Evolutionary conservation across 2,329 filamentous ascomycete species (phyloP).

Genomic region (Chaetoscypha palmicola): DNA sequence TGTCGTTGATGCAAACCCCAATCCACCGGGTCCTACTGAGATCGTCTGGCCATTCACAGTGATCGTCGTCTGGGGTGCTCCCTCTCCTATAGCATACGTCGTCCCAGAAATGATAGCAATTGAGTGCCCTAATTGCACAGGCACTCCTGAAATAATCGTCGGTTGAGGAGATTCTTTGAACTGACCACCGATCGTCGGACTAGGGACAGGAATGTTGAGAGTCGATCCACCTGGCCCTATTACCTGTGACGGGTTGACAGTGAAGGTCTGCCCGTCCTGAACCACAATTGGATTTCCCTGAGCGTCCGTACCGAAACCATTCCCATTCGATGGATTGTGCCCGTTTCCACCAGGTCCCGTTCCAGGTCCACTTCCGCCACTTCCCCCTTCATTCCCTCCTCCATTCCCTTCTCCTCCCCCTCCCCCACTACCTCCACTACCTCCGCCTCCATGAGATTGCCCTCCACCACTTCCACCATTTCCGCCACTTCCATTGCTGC

Average conservation of each 20-base stretch:
- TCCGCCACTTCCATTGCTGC: background rate
- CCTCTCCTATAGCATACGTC: conserved; percentile 21
- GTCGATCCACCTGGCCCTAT: conserved; percentile 16
- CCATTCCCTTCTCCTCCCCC: background rate
- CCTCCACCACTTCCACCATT: background rate
- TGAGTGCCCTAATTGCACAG: conserved; percentile 14
- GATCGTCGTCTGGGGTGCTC: conserved; percentile 18
- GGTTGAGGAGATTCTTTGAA: conserved; percentile 7
- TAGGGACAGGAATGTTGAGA: conserved; percentile 16
- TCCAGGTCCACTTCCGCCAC: background rate
- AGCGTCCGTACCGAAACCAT: background rate
- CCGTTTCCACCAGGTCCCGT: background rate
- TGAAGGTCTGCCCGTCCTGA: conserved; percentile 22
- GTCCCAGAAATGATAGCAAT: conserved; percentile 17
- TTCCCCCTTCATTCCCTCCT: background rate
- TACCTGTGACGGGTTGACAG: conserved; percentile 24
- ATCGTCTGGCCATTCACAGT: conserved; percentile 20
- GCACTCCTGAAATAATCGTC: conserved; percentile 19
- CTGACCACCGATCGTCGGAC: conserved; percentile 8
- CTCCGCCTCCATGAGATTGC: background rate
- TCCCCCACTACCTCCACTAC: background rate
- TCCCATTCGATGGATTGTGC: too few species aligned
- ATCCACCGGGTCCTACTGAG: conserved; percentile 19
- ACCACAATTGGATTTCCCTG: conserved; percentile 16
- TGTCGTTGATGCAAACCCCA: conserved; percentile 20